Conservation (phyloP, 768 basidiomycete species). For the Mycena polygramma region DNA sequence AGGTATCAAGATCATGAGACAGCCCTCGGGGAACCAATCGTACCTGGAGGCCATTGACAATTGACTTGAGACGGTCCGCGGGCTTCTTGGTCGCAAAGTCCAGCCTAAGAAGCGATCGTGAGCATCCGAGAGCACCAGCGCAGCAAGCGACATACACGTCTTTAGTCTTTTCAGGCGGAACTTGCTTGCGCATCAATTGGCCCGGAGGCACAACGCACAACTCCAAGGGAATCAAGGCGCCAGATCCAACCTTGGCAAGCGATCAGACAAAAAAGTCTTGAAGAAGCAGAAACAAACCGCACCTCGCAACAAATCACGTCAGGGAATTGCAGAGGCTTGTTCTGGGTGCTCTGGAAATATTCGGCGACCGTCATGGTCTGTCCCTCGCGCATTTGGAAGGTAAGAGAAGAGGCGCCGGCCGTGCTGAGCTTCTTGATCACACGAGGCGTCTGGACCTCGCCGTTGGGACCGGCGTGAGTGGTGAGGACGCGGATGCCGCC, state of each 20-base stretch:
- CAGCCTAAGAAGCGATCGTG: constrained; percentile 42
- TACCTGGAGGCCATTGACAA: constrained; percentile 67
- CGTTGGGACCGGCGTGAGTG: constrained; percentile 27
- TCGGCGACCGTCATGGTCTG: constrained; percentile 59
- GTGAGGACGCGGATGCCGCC: constrained; percentile 54
- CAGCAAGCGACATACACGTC: constrained; percentile 49
- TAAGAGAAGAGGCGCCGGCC: constrained; percentile 54
- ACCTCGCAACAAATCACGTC: constrained; percentile 64
- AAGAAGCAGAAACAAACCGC: no score
- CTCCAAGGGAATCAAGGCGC: constrained; percentile 65
- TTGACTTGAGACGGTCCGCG: constrained; percentile 65
- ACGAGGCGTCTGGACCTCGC: constrained; percentile 49
- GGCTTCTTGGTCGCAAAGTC: constrained; percentile 80
- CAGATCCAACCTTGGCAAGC: constrained; percentile 68
- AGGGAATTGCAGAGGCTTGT: constrained; percentile 68
- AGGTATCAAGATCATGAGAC: not conserved
- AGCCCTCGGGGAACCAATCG: constrained; percentile 12
- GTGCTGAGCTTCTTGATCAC: constrained; percentile 62
- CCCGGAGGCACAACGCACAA: constrained; percentile 72
- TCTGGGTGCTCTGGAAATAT: constrained; percentile 70
- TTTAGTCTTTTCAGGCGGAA: constrained; percentile 77
- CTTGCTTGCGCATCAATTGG: constrained; percentile 77
- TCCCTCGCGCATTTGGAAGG: constrained; percentile 63
- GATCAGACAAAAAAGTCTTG: constrained; percentile 28
- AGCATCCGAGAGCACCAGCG: no score